phyloP scores from a whole-genome alignment of 2,329 filamentous ascomycete genomes.

The Claviceps digitariae region DNA sequence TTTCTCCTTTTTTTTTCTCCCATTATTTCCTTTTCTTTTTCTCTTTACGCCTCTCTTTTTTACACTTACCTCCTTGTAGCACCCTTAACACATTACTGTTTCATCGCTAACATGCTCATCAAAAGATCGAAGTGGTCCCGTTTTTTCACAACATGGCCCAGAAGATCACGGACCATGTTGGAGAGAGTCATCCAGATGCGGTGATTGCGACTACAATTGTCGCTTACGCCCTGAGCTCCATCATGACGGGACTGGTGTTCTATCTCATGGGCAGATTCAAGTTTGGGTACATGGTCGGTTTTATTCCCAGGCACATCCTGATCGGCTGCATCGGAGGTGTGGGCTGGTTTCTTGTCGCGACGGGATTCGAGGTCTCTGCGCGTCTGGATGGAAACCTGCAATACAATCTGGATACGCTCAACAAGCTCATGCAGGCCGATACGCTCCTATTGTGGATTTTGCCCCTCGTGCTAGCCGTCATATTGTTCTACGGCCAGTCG shows the following conservation, averaged over 20 bases:
- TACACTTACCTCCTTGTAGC: too few species aligned
- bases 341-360: conserved; percentile 85
- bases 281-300: conserved; percentile 85
- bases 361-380: conserved; percentile 86
- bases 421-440: conserved; percentile 57
- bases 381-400: conserved; percentile 73
- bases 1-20: background rate
- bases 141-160: conserved; percentile 99
- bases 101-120: background rate
- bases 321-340: conserved; percentile 97
- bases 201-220: conserved; percentile 91
- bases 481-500: conserved; percentile 63
- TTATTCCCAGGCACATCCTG: conserved; percentile 91
- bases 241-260: conserved; percentile 84
- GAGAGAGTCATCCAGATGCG: conserved; percentile 66
- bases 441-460: conserved; percentile 74
- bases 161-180: conserved; percentile 67
- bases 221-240: conserved; percentile 77
- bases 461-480: conserved; percentile 61
- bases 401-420: conserved; percentile 64
- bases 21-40: background rate
- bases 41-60: background rate
- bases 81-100: background rate
- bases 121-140: conserved; percentile 87
- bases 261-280: conserved; percentile 78